These are phyloP conservation scores for Trichoderma asperellum DNA, from an alignment of 2,329 filamentous ascomycete species.

Conservation along the genomic window DNA sequence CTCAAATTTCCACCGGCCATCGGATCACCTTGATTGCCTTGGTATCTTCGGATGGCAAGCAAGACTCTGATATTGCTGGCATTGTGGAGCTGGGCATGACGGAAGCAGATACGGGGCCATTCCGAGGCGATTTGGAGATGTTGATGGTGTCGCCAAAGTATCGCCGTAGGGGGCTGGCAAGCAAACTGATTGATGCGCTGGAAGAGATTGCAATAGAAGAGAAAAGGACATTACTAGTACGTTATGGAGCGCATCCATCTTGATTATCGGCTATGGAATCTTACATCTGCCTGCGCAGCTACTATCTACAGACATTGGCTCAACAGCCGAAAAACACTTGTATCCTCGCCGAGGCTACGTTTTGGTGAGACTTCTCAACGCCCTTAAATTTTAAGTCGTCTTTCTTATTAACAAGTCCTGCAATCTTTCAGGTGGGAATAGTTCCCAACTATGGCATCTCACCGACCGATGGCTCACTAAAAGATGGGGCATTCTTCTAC, in stretches of 20 bases:
- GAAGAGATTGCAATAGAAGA: constrained; percentile 26
- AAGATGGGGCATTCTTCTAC: constrained; percentile 28
- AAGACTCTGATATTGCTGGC: constrained; percentile 12
- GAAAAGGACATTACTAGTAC: constrained; percentile 26
- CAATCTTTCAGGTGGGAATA: constrained; percentile 7
- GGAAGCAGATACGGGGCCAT: constrained; percentile 28
- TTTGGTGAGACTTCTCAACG: not conserved
- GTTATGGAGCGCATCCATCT: not conserved
- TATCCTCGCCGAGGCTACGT: constrained; percentile 28
- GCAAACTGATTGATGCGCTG: constrained; percentile 10
- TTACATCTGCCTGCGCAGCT: not conserved
- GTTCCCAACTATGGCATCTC: constrained; percentile 29
- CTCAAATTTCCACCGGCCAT: constrained; percentile 6
- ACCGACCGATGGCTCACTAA: constrained; percentile 21
- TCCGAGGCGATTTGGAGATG: constrained; percentile 29
- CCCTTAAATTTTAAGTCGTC: not conserved
- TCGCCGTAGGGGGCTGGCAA: constrained; percentile 22
- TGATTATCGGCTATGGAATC: not conserved
- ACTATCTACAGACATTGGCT: constrained; percentile 27
- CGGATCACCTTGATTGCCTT: constrained; percentile 25
- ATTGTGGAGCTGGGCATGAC: constrained; percentile 27
- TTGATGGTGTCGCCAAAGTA: constrained; percentile 28
- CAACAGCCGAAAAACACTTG: constrained; percentile 27
- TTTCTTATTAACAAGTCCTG: not conserved
- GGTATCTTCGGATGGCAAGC: not conserved